Evolutionary conservation across 306 rosid genomes (phyloP).

Genomic region (Vigna mungo): DNA sequence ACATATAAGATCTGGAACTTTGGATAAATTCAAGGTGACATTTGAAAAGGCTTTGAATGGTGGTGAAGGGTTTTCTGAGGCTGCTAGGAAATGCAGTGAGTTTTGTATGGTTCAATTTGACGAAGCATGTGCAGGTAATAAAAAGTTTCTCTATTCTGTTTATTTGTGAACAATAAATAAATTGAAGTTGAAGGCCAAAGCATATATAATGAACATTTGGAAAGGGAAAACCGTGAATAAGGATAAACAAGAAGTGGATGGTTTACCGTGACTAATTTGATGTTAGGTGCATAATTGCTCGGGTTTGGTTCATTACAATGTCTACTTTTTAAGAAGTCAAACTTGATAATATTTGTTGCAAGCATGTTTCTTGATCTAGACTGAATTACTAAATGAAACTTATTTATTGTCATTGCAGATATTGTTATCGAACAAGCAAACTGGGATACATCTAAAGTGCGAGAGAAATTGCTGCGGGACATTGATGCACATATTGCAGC

Average conservation of each 20-base stretch:
- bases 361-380: conserved; percentile 27
- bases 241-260: conserved; percentile 29
- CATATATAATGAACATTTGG: conserved; percentile 23
- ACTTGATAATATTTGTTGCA: conserved; percentile 38
- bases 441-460: conserved; percentile 86
- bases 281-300: conserved; percentile 23
- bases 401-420: conserved; percentile 65
- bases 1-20: conserved; percentile 71
- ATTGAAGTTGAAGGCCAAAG: conserved; percentile 20
- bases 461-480: conserved; percentile 91
- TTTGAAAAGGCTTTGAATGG: conserved; percentile 86
- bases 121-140: conserved; percentile 74
- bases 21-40: conserved; percentile 83
- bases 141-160: conserved; percentile 25
- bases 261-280: conserved; percentile 24
- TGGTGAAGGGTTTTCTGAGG: conserved; percentile 80
- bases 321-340: conserved; percentile 11
- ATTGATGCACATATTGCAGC: conserved; percentile 77
- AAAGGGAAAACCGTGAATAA: conserved; percentile 12
- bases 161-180: conserved; percentile 28
- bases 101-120: conserved; percentile 76
- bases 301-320: conserved; percentile 40
- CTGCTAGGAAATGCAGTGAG: conserved; percentile 59
- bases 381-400: conserved; percentile 35
- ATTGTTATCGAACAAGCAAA: conserved; percentile 75